These are phyloP conservation scores for Panicum hallii DNA, from an alignment of 202 grass and related monocot species.

Conservation along the genomic window DNA sequence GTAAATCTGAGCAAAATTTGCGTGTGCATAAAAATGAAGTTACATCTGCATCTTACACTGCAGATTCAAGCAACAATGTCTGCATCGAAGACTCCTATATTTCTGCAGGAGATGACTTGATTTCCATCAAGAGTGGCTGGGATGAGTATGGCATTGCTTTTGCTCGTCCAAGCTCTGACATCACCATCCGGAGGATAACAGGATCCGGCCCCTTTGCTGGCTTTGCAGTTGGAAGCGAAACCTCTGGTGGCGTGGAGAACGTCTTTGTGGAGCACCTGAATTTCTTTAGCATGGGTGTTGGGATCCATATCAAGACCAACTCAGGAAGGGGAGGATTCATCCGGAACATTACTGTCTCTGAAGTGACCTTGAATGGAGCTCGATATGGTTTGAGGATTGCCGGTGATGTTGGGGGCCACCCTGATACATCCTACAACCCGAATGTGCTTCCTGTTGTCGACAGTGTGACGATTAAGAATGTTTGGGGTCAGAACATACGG, in stretches of 20 bases:
- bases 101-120: slow-evolving; percentile 69
- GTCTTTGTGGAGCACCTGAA: slow-evolving; percentile 59
- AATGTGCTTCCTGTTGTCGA: slow-evolving; percentile 58
- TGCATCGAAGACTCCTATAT: slow-evolving; percentile 79
- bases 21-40: not conserved
- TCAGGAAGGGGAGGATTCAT: slow-evolving; percentile 75
- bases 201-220: slow-evolving; percentile 63
- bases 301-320: slow-evolving; percentile 77
- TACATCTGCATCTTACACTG: slow-evolving; percentile 1
- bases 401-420: slow-evolving; percentile 64
- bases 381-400: slow-evolving; percentile 62
- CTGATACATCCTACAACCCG: slow-evolving; percentile 54
- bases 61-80: slow-evolving; percentile 78
- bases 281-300: slow-evolving; percentile 55
- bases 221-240: slow-evolving; percentile 68
- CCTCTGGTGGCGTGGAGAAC: slow-evolving; percentile 69
- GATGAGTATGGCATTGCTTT: slow-evolving; percentile 77
- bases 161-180: slow-evolving; percentile 60
- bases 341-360: slow-evolving; percentile 63
- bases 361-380: slow-evolving; percentile 61
- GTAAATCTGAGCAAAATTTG: slow-evolving; percentile 9
- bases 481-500: slow-evolving; percentile 61
- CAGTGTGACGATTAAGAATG: slow-evolving; percentile 60
- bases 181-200: slow-evolving; percentile 56
- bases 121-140: slow-evolving; percentile 79